Evolutionary conservation across 345 rosid species (phyloP).

Genomic region (Sisymbrium irio): DNA sequence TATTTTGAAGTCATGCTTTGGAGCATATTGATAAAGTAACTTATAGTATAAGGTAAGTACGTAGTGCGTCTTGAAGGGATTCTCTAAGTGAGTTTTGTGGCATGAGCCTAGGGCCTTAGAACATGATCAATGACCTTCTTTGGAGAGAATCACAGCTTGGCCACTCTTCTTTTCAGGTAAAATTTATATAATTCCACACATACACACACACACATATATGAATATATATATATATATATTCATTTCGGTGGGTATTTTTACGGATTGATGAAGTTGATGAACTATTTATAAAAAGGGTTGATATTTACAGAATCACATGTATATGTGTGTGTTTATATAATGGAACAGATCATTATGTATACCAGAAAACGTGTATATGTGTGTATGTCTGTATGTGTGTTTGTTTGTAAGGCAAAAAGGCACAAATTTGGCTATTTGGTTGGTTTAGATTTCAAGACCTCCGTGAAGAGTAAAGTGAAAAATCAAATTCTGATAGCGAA

Average conservation of each 20-base stretch:
- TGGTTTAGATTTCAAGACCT: neutral
- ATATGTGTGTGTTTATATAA: neutral
- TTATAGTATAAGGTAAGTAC: constrained; percentile 5
- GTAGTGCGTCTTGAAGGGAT: constrained; percentile 13
- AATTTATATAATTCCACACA: neutral
- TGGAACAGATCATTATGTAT: constrained; percentile 14
- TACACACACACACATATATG: neutral
- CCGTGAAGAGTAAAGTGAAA: constrained; percentile 4
- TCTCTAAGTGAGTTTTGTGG: constrained; percentile 43
- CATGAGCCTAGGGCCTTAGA: constrained; percentile 35
- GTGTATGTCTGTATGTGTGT: neutral
- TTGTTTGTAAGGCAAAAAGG: neutral
- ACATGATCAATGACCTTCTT: constrained; percentile 51
- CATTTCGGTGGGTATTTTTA: constrained; percentile 1
- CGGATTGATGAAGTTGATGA: constrained; percentile 5
- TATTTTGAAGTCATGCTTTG: neutral
- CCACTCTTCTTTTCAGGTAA: constrained; percentile 50
- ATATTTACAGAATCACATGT: no score
- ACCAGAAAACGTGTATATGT: neutral
- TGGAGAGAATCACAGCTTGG: constrained; percentile 35
- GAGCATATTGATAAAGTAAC: neutral
- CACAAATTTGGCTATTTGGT: neutral
- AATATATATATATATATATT: neutral
- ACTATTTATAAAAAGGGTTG: constrained; percentile 4
- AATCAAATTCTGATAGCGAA: constrained; percentile 11